These are phyloP conservation scores for Penicillium polonicum DNA, from an alignment of 2,329 filamentous ascomycete species.

Conservation along the genomic window DNA sequence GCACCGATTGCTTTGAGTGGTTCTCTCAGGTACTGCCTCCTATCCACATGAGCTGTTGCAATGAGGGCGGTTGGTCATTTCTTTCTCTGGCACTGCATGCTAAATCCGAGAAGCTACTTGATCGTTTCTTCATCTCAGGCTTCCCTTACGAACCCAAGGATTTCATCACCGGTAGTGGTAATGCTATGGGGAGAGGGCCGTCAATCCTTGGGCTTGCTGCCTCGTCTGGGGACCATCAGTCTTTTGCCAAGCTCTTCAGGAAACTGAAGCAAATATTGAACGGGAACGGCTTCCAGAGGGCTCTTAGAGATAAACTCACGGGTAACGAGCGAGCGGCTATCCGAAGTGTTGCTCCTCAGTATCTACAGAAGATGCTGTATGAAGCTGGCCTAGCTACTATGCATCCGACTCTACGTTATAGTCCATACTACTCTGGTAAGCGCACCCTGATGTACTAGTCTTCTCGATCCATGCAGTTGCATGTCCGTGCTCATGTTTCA, in stretches of 20 bases:
- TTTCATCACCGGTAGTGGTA: background rate
- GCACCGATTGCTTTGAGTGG: slow-evolving; percentile 12
- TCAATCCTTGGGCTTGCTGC: background rate
- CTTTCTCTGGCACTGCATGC: slow-evolving; percentile 8
- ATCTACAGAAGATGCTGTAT: background rate
- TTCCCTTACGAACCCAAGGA: background rate
- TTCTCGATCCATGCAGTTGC: background rate
- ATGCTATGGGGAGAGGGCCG: background rate
- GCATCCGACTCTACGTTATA: background rate
- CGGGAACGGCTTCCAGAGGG: background rate
- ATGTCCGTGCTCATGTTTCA: background rate
- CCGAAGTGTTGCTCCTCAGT: background rate
- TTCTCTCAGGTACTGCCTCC: slow-evolving; percentile 1
- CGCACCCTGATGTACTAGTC: background rate
- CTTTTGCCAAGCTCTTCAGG: background rate
- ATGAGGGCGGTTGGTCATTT: slow-evolving; percentile 18
- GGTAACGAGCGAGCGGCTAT: background rate
- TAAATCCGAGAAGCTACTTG: background rate
- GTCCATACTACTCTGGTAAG: background rate
- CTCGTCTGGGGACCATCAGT: background rate
- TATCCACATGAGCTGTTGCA: slow-evolving; percentile 3
- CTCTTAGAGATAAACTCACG: background rate
- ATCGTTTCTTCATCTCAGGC: background rate
- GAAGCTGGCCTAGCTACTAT: background rate
- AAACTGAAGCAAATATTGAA: background rate